Evolutionary conservation across 164 flowering plant genomes (phyloP), one percentile per base, ranked within the genome.

Genomic region (Magnolia kwangsiensis): DNA sequence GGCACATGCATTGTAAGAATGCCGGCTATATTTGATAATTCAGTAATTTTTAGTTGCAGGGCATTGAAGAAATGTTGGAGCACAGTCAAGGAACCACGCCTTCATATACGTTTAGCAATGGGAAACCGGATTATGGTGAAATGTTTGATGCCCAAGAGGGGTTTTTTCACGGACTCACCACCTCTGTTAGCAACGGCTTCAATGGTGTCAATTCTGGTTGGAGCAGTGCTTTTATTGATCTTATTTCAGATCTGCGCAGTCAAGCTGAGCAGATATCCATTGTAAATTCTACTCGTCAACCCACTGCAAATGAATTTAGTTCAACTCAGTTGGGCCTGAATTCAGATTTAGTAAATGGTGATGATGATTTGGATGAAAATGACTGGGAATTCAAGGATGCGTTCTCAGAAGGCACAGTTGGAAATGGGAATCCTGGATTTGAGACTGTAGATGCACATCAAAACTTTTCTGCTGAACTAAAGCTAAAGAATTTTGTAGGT

Each of bases 341-440:
- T 70, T 79, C 88, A 69, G 37, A 73, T 79, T 7, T 71, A 29
- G 78, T 72, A 19, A 76, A 81, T 74, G 78, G 51, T 37, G 78
- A 79, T 72, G 85, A 85, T 74, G 84, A 81, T 76, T 81, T 81
- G 78, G 93, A 86, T 71, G 93, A 82, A 66, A 74, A 59, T 80
- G 84, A 88, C 24, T 90, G 97, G 94, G 93, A 91, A 67, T 90
- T 88, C 76, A 85, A 84, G 80, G 91, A 81, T 84, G 92, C 91
- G 18, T 55, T 66, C 67, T 58, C 79, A 55, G 84, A 82, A 74
- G 65, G n/a, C 24, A 61, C 31, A 64, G 66, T n/a, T 59, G 80
- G 82, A 73, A 77, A 75, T 73, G 81, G 75, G 74, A 73, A 24
- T 65, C 69, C 82, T 75, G n/a, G 18, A 66, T 51, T 18, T 76